Percentiles rank a stretch among this genome's conserved stretches.
Conservation (phyloP, 1,139 yeast genomes). For the Blastobotrys arbuscula region DNA sequence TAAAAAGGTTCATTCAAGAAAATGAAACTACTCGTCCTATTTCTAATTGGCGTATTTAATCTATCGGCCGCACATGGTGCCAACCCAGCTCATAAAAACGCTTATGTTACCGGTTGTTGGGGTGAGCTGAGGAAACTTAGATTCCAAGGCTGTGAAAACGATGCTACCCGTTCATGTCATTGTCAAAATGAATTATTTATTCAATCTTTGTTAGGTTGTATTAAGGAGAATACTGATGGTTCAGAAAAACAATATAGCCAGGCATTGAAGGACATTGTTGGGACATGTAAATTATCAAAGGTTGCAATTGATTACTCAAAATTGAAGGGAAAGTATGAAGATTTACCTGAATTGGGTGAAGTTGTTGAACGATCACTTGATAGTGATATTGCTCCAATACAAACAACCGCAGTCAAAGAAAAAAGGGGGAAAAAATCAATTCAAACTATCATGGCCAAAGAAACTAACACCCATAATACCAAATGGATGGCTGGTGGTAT, state of each 20-base stretch:
- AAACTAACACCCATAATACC: not conserved
- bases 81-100: not conserved
- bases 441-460: not conserved
- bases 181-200: conserved; percentile 11
- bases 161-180: conserved; percentile 7
- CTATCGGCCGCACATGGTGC: not conserved
- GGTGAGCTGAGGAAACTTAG: not conserved
- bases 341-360: not conserved
- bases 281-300: not conserved
- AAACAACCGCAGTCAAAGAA: not conserved
- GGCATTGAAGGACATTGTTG: not conserved
- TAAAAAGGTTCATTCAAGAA: no score
- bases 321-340: not conserved
- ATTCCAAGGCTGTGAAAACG: not conserved
- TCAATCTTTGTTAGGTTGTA: conserved; percentile 11
- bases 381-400: not conserved
- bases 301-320: not conserved
- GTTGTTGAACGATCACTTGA: not conserved
- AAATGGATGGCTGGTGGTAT: not conserved
- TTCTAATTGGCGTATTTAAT: not conserved
- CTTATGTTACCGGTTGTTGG: not conserved
- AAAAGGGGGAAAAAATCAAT: not conserved
- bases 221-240: conserved; percentile 29
- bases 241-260: not conserved
- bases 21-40: not conserved